Conservation (phyloP, 2,329 filamentous ascomycete species). For the Whalleya microplaca region DNA sequence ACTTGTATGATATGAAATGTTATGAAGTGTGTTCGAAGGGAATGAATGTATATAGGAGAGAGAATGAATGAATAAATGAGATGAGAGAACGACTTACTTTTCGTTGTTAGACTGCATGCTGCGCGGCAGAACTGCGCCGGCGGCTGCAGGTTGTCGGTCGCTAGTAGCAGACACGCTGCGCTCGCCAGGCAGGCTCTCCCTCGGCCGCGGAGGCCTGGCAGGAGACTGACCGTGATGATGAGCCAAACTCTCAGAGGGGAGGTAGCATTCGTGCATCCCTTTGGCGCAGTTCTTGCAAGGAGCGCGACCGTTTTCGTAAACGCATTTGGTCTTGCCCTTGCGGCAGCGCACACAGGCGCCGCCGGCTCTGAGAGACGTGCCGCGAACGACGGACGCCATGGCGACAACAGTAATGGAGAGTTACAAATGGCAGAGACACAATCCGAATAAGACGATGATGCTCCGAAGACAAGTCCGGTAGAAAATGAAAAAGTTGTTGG, state of each 20-base stretch:
- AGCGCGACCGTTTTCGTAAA: slow-evolving; percentile 65
- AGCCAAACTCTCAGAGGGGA: slow-evolving; percentile 63
- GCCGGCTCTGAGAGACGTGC: slow-evolving; percentile 63
- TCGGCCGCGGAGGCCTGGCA: slow-evolving; percentile 54
- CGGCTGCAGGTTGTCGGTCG: slow-evolving; percentile 50
- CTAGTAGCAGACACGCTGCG: slow-evolving; percentile 49
- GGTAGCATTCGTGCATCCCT: slow-evolving; percentile 66
- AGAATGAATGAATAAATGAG: slow-evolving; percentile 3
- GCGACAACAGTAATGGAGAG: slow-evolving; percentile 5
- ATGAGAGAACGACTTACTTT: slow-evolving; percentile 52
- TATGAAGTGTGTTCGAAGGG: no score
- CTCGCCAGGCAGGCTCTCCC: slow-evolving; percentile 59
- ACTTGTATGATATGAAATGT: no score
- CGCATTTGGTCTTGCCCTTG: slow-evolving; percentile 67
- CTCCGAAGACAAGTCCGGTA: slow-evolving; percentile 34
- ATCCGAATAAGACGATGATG: slow-evolving; percentile 18
- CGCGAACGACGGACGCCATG: slow-evolving; percentile 57
- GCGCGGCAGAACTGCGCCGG: slow-evolving; percentile 47
- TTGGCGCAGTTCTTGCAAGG: slow-evolving; percentile 67
- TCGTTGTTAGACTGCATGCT: slow-evolving; percentile 53
- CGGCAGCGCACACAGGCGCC: slow-evolving; percentile 66
- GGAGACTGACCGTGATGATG: slow-evolving; percentile 64
- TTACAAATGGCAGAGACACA: slow-evolving; percentile 6
- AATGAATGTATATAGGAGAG: no score
- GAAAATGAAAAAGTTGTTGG: slow-evolving; percentile 28